A percentile compares a stretch with the other conserved stretches of the same genome.
Conservation (phyloP, 2,329 filamentous ascomycete genomes). For the Graphilbum fragrans region DNA sequence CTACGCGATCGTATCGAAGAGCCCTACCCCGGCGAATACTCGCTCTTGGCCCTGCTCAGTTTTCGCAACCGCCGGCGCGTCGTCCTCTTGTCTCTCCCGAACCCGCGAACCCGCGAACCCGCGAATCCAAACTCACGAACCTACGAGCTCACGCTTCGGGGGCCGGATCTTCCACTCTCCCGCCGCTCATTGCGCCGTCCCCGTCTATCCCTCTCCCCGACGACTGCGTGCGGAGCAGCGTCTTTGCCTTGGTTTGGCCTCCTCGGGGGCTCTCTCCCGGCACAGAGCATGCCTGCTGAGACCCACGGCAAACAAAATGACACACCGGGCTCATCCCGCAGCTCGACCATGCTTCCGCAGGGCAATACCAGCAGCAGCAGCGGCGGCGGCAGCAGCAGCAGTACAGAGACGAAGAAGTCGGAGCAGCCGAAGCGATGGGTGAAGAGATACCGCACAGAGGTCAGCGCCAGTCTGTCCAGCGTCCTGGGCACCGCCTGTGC, state of each 20-base stretch:
- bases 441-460: constrained; percentile 69
- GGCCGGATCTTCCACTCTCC: no score
- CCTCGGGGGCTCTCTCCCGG: constrained; percentile 1
- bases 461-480: constrained; percentile 66
- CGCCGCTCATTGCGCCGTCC: no score
- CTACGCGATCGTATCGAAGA: no score
- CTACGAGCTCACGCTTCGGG: no score
- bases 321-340: constrained; percentile 19
- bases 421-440: constrained; percentile 33
- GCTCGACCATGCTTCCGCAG: constrained; percentile 29
- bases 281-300: constrained; percentile 23
- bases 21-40: no score
- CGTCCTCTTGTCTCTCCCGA: no score
- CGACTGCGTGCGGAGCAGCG: no score
- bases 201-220: no score
- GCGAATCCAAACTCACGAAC: no score
- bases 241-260: neutral
- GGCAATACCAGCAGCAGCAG: constrained; percentile 11
- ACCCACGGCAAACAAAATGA: constrained; percentile 30
- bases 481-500: constrained; percentile 66
- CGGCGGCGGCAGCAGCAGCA: constrained; percentile 9
- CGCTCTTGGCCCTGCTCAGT: no score
- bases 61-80: no score
- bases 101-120: no score
- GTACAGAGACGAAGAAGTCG: constrained; percentile 1